Percentiles rank a stretch among this genome's conserved stretches.
Evolutionary conservation across 2,329 filamentous ascomycete genomes (phyloP).

Genomic region (Mollisia scopiformis): DNA sequence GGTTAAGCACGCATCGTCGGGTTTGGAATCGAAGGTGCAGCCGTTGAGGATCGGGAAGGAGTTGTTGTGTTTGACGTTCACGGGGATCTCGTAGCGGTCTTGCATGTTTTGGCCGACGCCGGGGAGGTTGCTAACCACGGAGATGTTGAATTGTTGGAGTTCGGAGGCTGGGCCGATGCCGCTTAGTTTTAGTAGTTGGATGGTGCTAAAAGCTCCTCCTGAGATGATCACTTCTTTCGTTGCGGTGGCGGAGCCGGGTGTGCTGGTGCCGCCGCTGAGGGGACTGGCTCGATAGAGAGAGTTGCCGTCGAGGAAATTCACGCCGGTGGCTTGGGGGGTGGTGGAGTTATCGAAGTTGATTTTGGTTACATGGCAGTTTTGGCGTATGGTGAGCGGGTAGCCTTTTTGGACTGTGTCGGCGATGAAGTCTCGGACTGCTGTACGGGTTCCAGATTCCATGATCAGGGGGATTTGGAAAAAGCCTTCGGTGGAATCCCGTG

Average conservation of each 20-base stretch:
- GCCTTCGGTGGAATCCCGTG: conserved; percentile 1
- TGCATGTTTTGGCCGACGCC: conserved; percentile 67
- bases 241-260: conserved; percentile 42
- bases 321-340: conserved; percentile 42
- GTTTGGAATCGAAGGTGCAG: conserved; percentile 38
- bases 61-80: conserved; percentile 45
- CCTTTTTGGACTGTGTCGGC: not conserved
- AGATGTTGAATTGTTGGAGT: conserved; percentile 47
- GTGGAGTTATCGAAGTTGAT: conserved; percentile 40
- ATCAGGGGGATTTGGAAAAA: conserved; percentile 9
- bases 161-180: conserved; percentile 46
- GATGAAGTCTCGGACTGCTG: too few relatives aligned
- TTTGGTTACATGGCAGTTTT: conserved; percentile 41
- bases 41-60: conserved; percentile 41
- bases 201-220: conserved; percentile 49
- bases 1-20: conserved; percentile 40
- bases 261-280: conserved; percentile 27
- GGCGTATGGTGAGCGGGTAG: conserved; percentile 25
- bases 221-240: conserved; percentile 47
- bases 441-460: conserved; percentile 7
- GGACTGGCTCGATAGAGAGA: conserved; percentile 44
- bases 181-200: conserved; percentile 49
- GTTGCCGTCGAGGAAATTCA: conserved; percentile 46
- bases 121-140: conserved; percentile 57
- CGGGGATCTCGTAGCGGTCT: conserved; percentile 53